These are phyloP conservation scores for Apiospora koreana DNA, from an alignment of 2,329 filamentous ascomycete species.

Conservation along the genomic window DNA sequence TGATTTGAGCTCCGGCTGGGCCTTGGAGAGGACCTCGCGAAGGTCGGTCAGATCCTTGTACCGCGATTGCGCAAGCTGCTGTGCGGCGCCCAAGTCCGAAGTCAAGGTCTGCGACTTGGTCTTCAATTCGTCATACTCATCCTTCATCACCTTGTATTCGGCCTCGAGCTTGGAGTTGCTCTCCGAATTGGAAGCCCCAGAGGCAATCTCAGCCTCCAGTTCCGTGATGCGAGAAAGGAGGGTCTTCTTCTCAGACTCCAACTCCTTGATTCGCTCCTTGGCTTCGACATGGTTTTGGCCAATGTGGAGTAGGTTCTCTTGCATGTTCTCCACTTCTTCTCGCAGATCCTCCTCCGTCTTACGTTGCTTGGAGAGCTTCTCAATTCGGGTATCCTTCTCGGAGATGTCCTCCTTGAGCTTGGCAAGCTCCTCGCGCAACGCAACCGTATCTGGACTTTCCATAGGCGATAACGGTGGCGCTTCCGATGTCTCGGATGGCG, in stretches of 20 bases:
- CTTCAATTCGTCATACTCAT: slow-evolving; percentile 68
- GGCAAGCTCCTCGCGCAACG: slow-evolving; percentile 49
- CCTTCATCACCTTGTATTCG: slow-evolving; percentile 58
- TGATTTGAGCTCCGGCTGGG: slow-evolving; percentile 80
- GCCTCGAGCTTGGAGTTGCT: slow-evolving; percentile 57
- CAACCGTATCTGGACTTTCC: slow-evolving; percentile 33
- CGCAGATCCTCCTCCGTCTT: slow-evolving; percentile 76
- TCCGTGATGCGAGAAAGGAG: slow-evolving; percentile 65
- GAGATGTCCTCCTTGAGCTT: slow-evolving; percentile 54
- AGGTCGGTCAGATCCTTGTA: slow-evolving; percentile 88
- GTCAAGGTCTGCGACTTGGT: slow-evolving; percentile 69
- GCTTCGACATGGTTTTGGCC: slow-evolving; percentile 83
- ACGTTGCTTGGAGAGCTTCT: slow-evolving; percentile 67
- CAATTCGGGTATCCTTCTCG: slow-evolving; percentile 73
- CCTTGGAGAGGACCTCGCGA: slow-evolving; percentile 76
- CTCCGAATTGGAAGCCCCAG: slow-evolving; percentile 33
- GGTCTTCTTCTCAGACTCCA: slow-evolving; percentile 67
- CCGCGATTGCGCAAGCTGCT: slow-evolving; percentile 81
- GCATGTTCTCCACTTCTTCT: slow-evolving; percentile 83
- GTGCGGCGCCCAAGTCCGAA: slow-evolving; percentile 80
- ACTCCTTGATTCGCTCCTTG: slow-evolving; percentile 73
- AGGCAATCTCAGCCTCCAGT: slow-evolving; percentile 69
- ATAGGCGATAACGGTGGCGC: slow-evolving; percentile 30
- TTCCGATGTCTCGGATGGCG: slow-evolving; percentile 39
- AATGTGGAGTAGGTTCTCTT: slow-evolving; percentile 76